Percentiles rank a stretch among this genome's conserved stretches.
These are phyloP conservation scores for Solanum chmielewskii DNA, from an alignment of 257 asterid genomes.

Conservation along the genomic window DNA sequence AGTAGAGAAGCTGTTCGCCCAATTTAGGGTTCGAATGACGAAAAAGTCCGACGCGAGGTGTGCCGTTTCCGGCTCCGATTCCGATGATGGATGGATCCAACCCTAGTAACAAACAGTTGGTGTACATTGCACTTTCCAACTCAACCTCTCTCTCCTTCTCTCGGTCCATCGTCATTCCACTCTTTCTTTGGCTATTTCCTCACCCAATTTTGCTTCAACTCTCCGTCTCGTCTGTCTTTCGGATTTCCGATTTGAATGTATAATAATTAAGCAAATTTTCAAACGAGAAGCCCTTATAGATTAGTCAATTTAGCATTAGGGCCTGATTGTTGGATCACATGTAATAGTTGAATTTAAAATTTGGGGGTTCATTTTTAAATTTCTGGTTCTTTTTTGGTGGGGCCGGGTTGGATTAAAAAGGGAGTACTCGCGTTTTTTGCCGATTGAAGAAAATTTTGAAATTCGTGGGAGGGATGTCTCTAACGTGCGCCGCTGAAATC, in stretches of 20 bases:
- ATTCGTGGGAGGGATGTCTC: constrained; percentile 11
- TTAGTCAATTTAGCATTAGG: not conserved
- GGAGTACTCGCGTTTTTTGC: constrained; percentile 8
- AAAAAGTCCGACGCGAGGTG: constrained; percentile 84
- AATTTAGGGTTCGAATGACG: constrained; percentile 98
- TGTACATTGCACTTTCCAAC: constrained; percentile 99
- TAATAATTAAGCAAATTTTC: not conserved
- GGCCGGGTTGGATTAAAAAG: constrained; percentile 6
- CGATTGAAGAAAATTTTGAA: constrained; percentile 17
- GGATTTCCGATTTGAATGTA: not conserved
- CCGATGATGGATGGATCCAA: constrained; percentile 93
- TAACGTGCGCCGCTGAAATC: constrained; percentile 36
- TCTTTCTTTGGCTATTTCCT: not conserved
- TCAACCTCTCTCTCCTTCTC: constrained; percentile 99
- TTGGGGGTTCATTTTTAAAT: not conserved
- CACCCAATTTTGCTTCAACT: not conserved
- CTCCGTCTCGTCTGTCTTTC: not conserved
- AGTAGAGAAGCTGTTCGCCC: constrained; percentile 96
- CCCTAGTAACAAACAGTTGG: constrained; percentile 94
- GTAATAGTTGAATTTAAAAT: not conserved
- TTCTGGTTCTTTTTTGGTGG: constrained; percentile 4
- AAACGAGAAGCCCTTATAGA: not conserved
- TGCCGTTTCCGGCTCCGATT: constrained; percentile 70
- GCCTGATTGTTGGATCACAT: not conserved
- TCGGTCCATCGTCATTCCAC: constrained; percentile 94